Evolutionary conservation across 202 grass and related monocot species (phyloP).

Genomic region (Carex sylvatica): DNA sequence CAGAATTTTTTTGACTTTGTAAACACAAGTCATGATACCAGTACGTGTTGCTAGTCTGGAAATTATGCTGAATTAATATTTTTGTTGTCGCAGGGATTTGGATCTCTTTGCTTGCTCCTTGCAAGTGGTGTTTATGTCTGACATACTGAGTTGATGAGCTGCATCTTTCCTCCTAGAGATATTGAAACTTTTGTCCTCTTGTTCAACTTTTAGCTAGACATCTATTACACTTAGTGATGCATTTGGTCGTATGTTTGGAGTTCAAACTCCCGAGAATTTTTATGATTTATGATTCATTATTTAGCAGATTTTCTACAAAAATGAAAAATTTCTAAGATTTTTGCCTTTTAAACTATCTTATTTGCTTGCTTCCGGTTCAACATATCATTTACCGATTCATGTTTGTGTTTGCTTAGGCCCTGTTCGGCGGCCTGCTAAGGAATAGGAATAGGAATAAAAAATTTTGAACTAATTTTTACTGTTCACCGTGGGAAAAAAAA

Average conservation of each 20-base stretch:
- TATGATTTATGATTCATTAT: constrained; percentile 1
- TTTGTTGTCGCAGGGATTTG: constrained; percentile 56
- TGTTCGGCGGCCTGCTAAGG: too few relatives aligned
- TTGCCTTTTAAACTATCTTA: neutral
- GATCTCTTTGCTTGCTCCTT: constrained; percentile 81
- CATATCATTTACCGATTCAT: neutral
- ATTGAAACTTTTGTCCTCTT: neutral
- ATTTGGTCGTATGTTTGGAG: neutral
- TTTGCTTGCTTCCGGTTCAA: neutral
- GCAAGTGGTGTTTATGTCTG: constrained; percentile 81
- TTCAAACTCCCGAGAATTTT: neutral
- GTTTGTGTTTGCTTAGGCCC: neutral
- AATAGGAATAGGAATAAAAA: too few relatives aligned
- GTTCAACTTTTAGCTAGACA: constrained; percentile 12
- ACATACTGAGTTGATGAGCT: neutral
- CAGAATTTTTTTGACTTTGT: neutral
- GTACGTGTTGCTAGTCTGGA: neutral
- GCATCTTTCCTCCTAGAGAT: neutral
- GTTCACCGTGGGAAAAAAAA: too few relatives aligned
- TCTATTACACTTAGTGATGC: neutral
- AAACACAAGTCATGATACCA: neutral
- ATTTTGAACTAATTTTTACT: too few relatives aligned
- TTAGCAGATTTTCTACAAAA: constrained; percentile 13
- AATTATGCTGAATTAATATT: neutral
- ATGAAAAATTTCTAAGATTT: neutral